Evolutionary conservation across 2,329 filamentous ascomycete species (phyloP), one percentile per base, ranked within the genome.

Genomic region (Colletotrichum godetiae): DNA sequence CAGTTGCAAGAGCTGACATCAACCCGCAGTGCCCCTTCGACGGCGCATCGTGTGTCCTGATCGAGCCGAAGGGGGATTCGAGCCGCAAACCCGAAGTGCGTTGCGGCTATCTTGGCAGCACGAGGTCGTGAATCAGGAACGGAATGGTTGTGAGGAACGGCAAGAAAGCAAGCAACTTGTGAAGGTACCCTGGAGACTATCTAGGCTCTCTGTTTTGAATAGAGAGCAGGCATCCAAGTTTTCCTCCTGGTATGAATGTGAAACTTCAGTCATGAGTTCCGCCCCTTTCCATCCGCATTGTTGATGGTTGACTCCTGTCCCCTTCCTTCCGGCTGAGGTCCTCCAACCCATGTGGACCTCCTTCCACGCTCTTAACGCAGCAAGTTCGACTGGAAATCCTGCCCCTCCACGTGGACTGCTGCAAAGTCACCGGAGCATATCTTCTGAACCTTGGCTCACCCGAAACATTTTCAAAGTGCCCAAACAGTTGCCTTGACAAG

Each of bases 401-500:
- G 33, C 67, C 33, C 31, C 56, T 57, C 46, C 65, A 49, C 49
- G 35, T 24, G 67, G 56, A 42, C 46, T 53, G 67, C 15, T 59
- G 60, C 55, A 52, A 42, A 42, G 22, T 57, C 57, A 22, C 24
- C 61, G 57, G 37, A 35, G 24, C 55, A 72, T 37, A 24, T 49
- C 22, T 22, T 53, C 61, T 74, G 33, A 5, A 10, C 59, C 55
- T 64, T 22, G 35, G 53, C 35, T 31, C 62, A 35, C 56, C 67
- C 61, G 12, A 11, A 29, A 22, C 11, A 27, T 49, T n/a, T 24
- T 66, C 79, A 79, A 73, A 92, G 76, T 12, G 87, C 88, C 91
- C 91, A 96, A 37, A 95, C 92, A 15, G 93, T 93, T 24, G 94
- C 92, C 84, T 95, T 95, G 74, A 91, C 85, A 77, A 96, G 84